These are phyloP conservation scores for Irpex sp. DNA, from an alignment of 1,284 basidiomycete genomes.

Conservation along the genomic window DNA sequence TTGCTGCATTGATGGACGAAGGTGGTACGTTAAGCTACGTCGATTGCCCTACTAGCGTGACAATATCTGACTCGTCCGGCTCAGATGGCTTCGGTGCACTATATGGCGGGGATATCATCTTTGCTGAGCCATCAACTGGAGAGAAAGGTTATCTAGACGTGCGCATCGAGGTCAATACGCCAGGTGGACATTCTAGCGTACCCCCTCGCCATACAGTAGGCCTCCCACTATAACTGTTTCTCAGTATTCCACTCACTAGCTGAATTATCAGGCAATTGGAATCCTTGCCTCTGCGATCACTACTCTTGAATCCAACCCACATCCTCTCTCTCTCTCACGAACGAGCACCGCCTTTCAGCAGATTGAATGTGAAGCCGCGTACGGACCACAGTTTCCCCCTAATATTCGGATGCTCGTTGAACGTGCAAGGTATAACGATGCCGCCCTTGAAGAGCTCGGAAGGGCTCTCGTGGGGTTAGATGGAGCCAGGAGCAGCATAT, in stretches of 20 bases:
- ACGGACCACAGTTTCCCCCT: constrained; percentile 19
- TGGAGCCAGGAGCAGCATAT: constrained; percentile 8
- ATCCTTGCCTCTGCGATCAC: constrained; percentile 47
- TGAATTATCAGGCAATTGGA: constrained; percentile 43
- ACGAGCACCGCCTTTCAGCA: constrained; percentile 19
- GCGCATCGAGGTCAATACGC: constrained; percentile 40
- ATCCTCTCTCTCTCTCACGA: constrained; percentile 31
- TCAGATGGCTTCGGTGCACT: constrained; percentile 29
- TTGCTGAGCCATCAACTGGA: constrained; percentile 47
- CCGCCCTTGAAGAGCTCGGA: constrained; percentile 35
- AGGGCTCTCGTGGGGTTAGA: constrained; percentile 26
- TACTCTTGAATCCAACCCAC: constrained; percentile 43
- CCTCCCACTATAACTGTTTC: background rate
- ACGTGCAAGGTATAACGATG: constrained; percentile 21
- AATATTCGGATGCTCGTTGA: constrained; percentile 13
- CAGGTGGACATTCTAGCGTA: constrained; percentile 65
- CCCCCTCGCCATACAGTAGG: constrained; percentile 54
- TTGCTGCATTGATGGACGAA: constrained; percentile 54
- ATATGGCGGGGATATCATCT: constrained; percentile 31
- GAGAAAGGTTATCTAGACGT: constrained; percentile 69
- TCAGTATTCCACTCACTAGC: background rate
- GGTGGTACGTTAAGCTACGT: constrained; percentile 29
- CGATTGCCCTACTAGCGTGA: background rate
- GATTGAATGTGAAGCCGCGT: constrained; percentile 23
- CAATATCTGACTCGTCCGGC: background rate